Evolutionary conservation across 768 basidiomycete species (phyloP), one percentile per base, ranked within the genome.

Genomic region (Amyloporia xantha): DNA sequence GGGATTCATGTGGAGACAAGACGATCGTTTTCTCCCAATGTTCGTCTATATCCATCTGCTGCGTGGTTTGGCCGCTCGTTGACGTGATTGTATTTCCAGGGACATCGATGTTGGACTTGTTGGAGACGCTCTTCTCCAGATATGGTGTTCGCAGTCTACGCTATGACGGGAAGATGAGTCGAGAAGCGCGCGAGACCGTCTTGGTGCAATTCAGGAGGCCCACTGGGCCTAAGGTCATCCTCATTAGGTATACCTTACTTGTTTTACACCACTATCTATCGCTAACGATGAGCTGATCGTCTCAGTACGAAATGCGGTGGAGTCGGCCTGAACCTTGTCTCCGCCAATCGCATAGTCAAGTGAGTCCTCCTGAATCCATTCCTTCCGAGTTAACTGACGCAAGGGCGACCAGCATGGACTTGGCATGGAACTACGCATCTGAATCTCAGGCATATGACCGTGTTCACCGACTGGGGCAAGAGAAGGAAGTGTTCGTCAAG

Each of bases 1-100:
- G 78, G 77, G 78, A 81, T 12, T 53, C 57, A 7, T 71, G 69
- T 4, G 82, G 81, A 0, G 84, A 86, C 60, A 86, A 86, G 70
- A 78, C 77, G 3, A 85, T 86, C 27, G 71, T 75, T 36, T 86
- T 81, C 62, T 84, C 82, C 4, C 84, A 86, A 61, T 86, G 83
- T 83, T 50, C 43, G 76, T 41, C 12, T 11, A 11, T 4, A 36
- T 25, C 15, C 27, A 21, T 33, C 13, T 12, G 6, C 3, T 3
- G 5, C 44, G 12, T 48, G 13, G 24, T n/a, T n/a, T n/a, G 15
- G 19, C 26, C 36, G 13, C 41, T 12, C 11, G 25, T 10, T 25
- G 36, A 30, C 9, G 33, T 17, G 21, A 19, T 21, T 25, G 17
- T 38, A n/a, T 28, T 25, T 1, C n/a, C 47, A 85, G 83, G 84